These are phyloP conservation scores for Clonostachys rosea DNA, from an alignment of 2,329 filamentous ascomycete genomes.

Conservation along the genomic window DNA sequence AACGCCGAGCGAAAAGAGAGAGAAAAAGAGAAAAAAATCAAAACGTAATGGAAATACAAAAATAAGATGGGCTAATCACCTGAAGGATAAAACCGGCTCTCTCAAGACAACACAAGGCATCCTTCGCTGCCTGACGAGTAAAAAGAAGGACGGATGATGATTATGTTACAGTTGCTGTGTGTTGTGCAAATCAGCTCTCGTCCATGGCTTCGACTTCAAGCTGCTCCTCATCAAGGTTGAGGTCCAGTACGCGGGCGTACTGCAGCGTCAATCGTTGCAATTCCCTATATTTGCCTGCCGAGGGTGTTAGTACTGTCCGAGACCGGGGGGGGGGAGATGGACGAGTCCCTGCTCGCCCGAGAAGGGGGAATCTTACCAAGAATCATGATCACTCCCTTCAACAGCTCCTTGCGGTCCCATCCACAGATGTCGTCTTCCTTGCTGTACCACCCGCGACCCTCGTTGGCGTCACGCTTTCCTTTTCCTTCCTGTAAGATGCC, in stretches of 20 bases:
- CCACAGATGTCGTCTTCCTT: conserved; percentile 75
- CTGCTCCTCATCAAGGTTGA: conserved; percentile 43
- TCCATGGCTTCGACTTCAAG: conserved; percentile 38
- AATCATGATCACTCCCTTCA: conserved; percentile 89
- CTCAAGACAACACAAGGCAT: too few species aligned
- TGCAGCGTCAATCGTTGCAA: conserved; percentile 92
- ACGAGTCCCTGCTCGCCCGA: neutral
- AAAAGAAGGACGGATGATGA: too few species aligned
- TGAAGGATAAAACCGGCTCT: too few species aligned
- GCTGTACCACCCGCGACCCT: conserved; percentile 60
- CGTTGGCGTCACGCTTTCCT: conserved; percentile 36
- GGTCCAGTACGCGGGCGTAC: conserved; percentile 78
- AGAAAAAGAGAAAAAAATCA: too few species aligned
- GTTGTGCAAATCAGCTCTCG: neutral
- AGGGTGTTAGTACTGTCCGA: neutral
- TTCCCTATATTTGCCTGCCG: conserved; percentile 85
- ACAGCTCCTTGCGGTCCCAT: conserved; percentile 81
- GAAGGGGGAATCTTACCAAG: conserved; percentile 60
- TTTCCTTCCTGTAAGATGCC: conserved; percentile 56
- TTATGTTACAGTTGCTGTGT: too few species aligned
- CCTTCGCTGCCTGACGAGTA: too few species aligned
- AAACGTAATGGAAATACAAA: too few species aligned
- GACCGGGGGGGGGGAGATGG: neutral
- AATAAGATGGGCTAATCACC: too few species aligned
- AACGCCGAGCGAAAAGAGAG: too few species aligned